A percentile compares a stretch with the other conserved stretches of the same genome.
Conservation (phyloP, 169 alveolate species). For the Eimeria sp. region DNA sequence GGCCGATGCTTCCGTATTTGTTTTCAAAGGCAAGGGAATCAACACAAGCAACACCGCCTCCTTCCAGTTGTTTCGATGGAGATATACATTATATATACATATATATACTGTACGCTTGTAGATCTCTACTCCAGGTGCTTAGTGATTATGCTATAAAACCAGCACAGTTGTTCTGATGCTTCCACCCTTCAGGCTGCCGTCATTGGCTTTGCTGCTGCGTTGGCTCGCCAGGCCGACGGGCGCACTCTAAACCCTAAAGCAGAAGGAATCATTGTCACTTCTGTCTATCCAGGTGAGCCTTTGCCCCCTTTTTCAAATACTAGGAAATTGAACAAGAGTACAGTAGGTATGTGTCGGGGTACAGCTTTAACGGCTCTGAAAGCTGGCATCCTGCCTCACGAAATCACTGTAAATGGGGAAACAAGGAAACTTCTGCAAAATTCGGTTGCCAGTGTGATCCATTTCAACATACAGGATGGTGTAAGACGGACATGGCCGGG, state of each 20-base stretch:
- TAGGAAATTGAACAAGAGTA: background rate
- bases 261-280: slow-evolving; percentile 43
- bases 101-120: background rate
- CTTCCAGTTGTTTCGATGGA: background rate
- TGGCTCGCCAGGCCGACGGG: slow-evolving; percentile 56
- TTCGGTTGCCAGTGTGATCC: background rate
- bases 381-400: background rate
- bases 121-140: background rate
- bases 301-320: background rate
- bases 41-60: background rate
- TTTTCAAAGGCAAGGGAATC: slow-evolving; percentile 18
- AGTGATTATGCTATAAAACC: background rate
- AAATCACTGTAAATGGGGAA: background rate
- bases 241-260: background rate
- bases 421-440: background rate
- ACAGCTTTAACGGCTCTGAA: background rate
- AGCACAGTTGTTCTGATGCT: background rate
- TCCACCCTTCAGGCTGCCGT: slow-evolving; percentile 34
- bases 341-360: background rate
- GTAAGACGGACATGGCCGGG: slow-evolving; percentile 78
- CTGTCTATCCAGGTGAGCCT: slow-evolving; percentile 62
- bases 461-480: slow-evolving; percentile 60
- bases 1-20: slow-evolving; percentile 32
- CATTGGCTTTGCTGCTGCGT: slow-evolving; percentile 43
- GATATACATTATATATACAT: background rate